Evolutionary conservation across 2,329 filamentous ascomycete genomes (phyloP), one percentile per base, ranked within the genome.

Genomic region (Grosmannia serpens): DNA sequence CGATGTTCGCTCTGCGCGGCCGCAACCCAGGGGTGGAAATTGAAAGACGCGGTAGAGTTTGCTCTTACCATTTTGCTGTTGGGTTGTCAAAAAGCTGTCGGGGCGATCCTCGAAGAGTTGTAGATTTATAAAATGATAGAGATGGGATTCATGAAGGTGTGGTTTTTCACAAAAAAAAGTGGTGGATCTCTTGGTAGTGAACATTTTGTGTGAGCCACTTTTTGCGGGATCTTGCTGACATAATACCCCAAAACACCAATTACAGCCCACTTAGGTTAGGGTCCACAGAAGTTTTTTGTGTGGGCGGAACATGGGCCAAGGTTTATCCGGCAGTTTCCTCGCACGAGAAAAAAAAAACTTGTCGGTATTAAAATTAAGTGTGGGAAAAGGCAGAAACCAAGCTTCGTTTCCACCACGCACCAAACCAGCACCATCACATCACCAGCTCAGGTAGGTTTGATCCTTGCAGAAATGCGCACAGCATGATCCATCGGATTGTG

Each of bases 91-190:
- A 69, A 70, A 67, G 73, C 71, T 79, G 81, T 80, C 81, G 80
- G 78, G 73, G 76, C 80, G 80, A 84, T 84, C 82, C 82, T 84
- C 82, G 82, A 84, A 84, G 81, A 83, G 80, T 68, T 64, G 61
- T 62, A 61, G 29, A 35, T 63, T 64, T 69, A 65, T 67, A 61
- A 64, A 66, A 66, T 63, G 60, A 20, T 55, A 49, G 33, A 54
- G 56, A 29, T 20, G 46, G 31, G n/a, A 57, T 52, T 46, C 33
- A 51, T 47, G 24, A 27, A 51, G 50, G 46, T 35, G 22, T 58
- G 31, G n/a, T 56, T 55, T 51, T 55, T 56, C 55, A 51, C 44
- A 24, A 38, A 44, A 52, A 53, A 55, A 55, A 46, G 52, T 49
- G 46, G 52, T 53, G 49, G 47, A 46, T 50, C 44, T 50, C 44